A percentile compares a stretch with the other conserved stretches of the same genome.
phyloP scores from a whole-genome alignment of 2,329 filamentous ascomycete species.

The Fusarium longipes region DNA sequence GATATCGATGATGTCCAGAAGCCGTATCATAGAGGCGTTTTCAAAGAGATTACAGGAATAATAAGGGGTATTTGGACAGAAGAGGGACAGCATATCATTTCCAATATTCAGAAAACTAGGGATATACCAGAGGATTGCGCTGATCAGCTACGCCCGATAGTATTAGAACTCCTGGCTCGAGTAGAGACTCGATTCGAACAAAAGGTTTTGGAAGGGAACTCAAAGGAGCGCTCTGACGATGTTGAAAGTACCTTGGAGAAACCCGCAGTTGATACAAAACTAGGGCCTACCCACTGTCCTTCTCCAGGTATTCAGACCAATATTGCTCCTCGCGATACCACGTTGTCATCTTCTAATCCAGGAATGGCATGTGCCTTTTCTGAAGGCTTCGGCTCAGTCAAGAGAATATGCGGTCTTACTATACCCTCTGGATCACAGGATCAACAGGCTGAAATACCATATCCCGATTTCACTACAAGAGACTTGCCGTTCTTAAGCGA shows the following conservation, averaged over 20 bases:
- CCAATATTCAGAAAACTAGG: background rate
- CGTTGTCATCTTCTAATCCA: background rate
- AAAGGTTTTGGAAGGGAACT: background rate
- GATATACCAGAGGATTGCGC: background rate
- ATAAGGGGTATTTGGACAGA: conserved; percentile 1
- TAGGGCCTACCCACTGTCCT: background rate
- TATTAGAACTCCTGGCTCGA: background rate
- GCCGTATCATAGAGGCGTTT: background rate
- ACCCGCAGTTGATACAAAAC: background rate
- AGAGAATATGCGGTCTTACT: background rate
- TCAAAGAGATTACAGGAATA: conserved; percentile 3
- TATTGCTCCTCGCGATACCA: background rate
- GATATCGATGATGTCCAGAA: background rate
- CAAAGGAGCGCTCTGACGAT: background rate
- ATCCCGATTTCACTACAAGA: background rate
- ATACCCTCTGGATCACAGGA: background rate
- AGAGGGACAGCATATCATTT: background rate
- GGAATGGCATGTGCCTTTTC: background rate
- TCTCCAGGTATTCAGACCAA: background rate
- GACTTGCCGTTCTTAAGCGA: background rate
- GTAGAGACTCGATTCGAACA: background rate
- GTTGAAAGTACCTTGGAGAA: background rate
- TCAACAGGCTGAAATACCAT: conserved; percentile 3
- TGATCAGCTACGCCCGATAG: background rate
- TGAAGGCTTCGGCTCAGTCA: background rate